phyloP scores from a whole-genome alignment of 331 rosid genomes.

The Ulmus americana region DNA sequence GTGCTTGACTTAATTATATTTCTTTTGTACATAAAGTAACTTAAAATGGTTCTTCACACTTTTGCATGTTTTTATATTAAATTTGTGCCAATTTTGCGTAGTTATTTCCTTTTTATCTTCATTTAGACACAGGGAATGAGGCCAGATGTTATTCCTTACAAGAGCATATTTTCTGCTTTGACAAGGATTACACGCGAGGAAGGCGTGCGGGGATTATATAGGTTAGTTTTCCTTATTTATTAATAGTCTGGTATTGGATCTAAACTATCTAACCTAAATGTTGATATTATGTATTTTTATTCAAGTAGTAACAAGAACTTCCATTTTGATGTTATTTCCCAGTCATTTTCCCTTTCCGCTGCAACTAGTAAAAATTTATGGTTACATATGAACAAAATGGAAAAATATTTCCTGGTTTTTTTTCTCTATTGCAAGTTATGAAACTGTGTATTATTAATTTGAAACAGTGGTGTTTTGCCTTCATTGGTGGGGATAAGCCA shows the following conservation, averaged over 20 bases:
- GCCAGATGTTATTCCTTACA: slow-evolving; percentile 75
- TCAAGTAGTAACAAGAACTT: background rate
- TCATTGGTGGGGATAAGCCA: slow-evolving; percentile 91
- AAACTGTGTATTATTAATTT: slow-evolving; percentile 24
- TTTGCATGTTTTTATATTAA: background rate
- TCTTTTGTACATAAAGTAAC: background rate
- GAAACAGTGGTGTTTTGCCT: slow-evolving; percentile 81
- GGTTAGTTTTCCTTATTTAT: slow-evolving; percentile 40
- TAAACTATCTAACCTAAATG: background rate
- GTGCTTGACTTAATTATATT: background rate
- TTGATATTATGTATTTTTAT: background rate
- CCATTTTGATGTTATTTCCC: background rate
- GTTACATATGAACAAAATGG: background rate
- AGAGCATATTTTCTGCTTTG: slow-evolving; percentile 75
- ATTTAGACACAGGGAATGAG: slow-evolving; percentile 92
- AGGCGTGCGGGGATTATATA: slow-evolving; percentile 84
- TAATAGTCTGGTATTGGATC: background rate
- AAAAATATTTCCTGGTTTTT: background rate
- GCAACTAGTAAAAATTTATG: background rate
- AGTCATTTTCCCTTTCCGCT: background rate
- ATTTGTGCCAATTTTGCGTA: background rate
- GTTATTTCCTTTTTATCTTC: slow-evolving; percentile 19
- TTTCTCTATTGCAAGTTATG: background rate
- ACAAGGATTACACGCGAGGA: slow-evolving; percentile 75
- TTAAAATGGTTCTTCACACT: background rate